Base-by-base conservation (phyloP, 768 basidiomycete genomes). In the Dendrothele bispora region DNA sequence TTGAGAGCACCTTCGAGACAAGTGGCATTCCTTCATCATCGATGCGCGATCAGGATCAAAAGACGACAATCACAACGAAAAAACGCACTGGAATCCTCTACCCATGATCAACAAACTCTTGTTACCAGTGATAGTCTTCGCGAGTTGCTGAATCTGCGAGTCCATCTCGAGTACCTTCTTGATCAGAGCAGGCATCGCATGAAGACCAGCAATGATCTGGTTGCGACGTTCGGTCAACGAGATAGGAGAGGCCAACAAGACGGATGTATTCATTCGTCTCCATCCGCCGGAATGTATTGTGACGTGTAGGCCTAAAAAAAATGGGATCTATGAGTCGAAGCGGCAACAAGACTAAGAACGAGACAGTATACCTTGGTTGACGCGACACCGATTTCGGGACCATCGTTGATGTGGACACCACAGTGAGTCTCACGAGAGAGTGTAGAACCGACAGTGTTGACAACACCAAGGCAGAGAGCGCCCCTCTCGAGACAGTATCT, bases 351-450 rank as follows among this genome's bases (percentile, higher is more conserved):
- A 34, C 14, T 24, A 27, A 24, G 37, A 20, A 20, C 12, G 18
- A 39, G 36, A 43, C 39, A 6, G 61, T 71, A 44, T 36, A 85
- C 88, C 83, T 99, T 99, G 50, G 97, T 98, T 15, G 94, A 98
- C 5, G 97, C 97, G 50, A 99, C 97, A 78, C 97, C 95, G 55
- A 99, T 94, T 75, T 98, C 95, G 45, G 95, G 95, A 17, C 94
- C 94, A 60, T 94, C 97, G 62, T 99, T 99, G 75, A 99, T 98
- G 73, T 98, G 97, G 43, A 99, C 86, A 87, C 97, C 97, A 54
- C 94, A 97, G 74, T 99, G 97, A 3, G 95, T 94, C 72, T 98
- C 94, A 62, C 95, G 90, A 35, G 95, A 98, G 58, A 98, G 82
- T 3, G 95, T 98, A 20, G 94, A 97, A 40, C 97, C 97, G 59